Conservation (phyloP, 805 yeast genomes). For the Saccharomycopsis selenospora region DNA sequence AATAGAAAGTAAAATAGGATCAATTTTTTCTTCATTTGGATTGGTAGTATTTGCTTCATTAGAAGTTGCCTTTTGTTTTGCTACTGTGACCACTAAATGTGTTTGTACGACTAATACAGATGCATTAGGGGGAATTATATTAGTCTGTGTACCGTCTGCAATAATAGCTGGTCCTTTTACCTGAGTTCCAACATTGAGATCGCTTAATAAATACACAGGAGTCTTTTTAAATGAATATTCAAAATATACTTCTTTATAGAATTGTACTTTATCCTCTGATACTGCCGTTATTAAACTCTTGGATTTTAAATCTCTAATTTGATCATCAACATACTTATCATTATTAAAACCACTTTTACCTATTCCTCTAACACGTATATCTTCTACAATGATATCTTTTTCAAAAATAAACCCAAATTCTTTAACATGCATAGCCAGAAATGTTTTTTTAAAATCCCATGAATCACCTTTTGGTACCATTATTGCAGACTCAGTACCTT, state of each 20-base stretch:
- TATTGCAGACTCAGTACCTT: slow-evolving; percentile 84
- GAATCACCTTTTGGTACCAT: slow-evolving; percentile 43
- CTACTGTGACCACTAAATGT: slow-evolving; percentile 48
- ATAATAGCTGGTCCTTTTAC: slow-evolving; percentile 69
- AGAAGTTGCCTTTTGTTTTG: slow-evolving; percentile 21
- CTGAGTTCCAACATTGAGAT: slow-evolving; percentile 43
- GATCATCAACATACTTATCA: slow-evolving; percentile 44
- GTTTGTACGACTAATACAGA: slow-evolving; percentile 48
- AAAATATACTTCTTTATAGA: slow-evolving; percentile 49
- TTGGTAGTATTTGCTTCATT: slow-evolving; percentile 19
- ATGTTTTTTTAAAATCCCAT: slow-evolving; percentile 34
- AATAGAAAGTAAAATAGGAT: slow-evolving; percentile 67
- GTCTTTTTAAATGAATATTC: slow-evolving; percentile 43
- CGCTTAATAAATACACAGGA: slow-evolving; percentile 49
- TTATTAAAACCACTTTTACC: slow-evolving; percentile 47
- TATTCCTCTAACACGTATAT: slow-evolving; percentile 64
- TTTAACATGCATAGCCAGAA: slow-evolving; percentile 48
- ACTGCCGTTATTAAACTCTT: slow-evolving; percentile 24
- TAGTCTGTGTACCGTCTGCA: slow-evolving; percentile 77
- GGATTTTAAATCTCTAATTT: slow-evolving; percentile 34
- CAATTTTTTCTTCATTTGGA: slow-evolving; percentile 33
- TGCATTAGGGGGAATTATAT: slow-evolving; percentile 58
- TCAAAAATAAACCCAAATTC: slow-evolving; percentile 70
- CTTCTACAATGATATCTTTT: slow-evolving; percentile 58
- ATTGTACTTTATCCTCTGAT: slow-evolving; percentile 26